Conservation (phyloP, 2,329 filamentous ascomycete genomes). For the Fusarium cyanostomum region DNA sequence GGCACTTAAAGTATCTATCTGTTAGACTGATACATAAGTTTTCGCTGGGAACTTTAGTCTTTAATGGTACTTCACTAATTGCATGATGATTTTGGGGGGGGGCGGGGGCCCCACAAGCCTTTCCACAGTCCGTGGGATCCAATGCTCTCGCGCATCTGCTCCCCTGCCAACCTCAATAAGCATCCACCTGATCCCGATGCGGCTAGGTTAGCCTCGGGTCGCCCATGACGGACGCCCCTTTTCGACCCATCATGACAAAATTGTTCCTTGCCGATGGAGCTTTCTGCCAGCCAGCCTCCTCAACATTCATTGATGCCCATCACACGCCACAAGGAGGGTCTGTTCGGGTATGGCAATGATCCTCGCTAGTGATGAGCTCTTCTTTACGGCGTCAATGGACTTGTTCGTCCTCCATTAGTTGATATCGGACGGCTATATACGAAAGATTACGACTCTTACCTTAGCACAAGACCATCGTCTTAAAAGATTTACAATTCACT, state of each 20-base stretch:
- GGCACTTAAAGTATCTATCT: too few relatives aligned
- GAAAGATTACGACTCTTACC: not conserved
- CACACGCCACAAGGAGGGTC: slow-evolving; percentile 15
- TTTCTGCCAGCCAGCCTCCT: slow-evolving; percentile 2
- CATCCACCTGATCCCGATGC: slow-evolving; percentile 18
- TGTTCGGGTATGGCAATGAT: slow-evolving; percentile 19
- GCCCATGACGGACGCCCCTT: slow-evolving; percentile 11
- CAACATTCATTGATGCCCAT: slow-evolving; percentile 11
- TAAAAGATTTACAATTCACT: slow-evolving; percentile 18
- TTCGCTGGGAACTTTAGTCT: too few relatives aligned
- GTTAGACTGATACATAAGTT: too few relatives aligned
- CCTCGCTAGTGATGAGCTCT: not conserved
- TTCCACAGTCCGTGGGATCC: too few relatives aligned
- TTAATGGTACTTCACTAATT: too few relatives aligned
- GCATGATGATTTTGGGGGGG: too few relatives aligned
- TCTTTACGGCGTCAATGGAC: not conserved
- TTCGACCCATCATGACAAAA: slow-evolving; percentile 7
- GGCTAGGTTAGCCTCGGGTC: slow-evolving; percentile 10
- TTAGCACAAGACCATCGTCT: not conserved
- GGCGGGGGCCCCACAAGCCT: too few relatives aligned
- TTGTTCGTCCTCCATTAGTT: not conserved
- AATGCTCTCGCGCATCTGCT: slow-evolving; percentile 7
- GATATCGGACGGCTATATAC: slow-evolving; percentile 5
- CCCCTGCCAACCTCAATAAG: slow-evolving; percentile 24
- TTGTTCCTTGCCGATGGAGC: slow-evolving; percentile 17